Conservation (phyloP, 176 grass and related monocot genomes). For the Tuctoria greenei region DNA sequence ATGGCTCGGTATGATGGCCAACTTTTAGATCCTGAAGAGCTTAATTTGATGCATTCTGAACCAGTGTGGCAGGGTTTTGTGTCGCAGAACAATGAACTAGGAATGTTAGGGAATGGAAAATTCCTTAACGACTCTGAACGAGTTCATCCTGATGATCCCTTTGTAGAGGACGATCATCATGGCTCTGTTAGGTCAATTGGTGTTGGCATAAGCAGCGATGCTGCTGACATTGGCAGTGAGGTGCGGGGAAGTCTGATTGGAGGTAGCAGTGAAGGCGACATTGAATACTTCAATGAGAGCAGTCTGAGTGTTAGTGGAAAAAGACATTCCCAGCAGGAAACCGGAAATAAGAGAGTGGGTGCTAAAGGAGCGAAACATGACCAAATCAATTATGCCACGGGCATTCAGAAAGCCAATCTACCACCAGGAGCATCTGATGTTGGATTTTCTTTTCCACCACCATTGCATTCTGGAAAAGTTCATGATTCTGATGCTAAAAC, state of each 20-base stretch:
- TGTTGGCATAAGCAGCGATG: conserved; percentile 91
- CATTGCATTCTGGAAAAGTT: conserved; percentile 52
- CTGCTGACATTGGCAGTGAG: conserved; percentile 97
- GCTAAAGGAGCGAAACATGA: conserved; percentile 50
- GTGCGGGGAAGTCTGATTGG: conserved; percentile 92
- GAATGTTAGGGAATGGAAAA: conserved; percentile 79
- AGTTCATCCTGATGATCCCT: conserved; percentile 69
- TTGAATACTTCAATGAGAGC: conserved; percentile 65
- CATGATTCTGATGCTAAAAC: conserved; percentile 55
- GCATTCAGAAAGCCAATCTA: conserved; percentile 44
- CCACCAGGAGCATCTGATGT: conserved; percentile 45
- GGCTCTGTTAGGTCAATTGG: conserved; percentile 96
- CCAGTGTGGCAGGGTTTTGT: conserved; percentile 97
- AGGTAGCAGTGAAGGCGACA: conserved; percentile 96
- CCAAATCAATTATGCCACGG: conserved; percentile 36
- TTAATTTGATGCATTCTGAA: conserved; percentile 96
- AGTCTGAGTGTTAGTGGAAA: conserved; percentile 62
- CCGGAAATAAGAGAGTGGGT: conserved; percentile 49
- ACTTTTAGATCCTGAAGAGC: conserved; percentile 85
- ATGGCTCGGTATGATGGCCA: conserved; percentile 86
- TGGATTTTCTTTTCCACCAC: conserved; percentile 83
- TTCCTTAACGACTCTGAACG: conserved; percentile 52
- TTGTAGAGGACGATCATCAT: conserved; percentile 96
- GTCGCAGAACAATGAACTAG: conserved; percentile 80
- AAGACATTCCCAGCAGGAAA: conserved; percentile 55